Conservation (phyloP, 2,329 filamentous ascomycete species). For the Apiospora arundinis region DNA sequence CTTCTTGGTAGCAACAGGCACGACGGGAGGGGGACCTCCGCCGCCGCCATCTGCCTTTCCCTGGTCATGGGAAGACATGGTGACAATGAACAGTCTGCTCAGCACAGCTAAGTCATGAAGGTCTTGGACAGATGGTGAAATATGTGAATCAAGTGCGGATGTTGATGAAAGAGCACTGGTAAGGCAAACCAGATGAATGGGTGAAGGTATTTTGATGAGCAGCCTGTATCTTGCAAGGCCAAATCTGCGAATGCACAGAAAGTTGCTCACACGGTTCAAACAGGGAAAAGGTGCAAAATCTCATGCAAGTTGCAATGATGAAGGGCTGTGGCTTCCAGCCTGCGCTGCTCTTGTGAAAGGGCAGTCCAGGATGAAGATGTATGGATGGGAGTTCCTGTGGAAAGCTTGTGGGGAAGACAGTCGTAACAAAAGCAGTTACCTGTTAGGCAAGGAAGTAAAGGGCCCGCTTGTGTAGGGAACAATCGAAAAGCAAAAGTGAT, state of each 20-base stretch:
- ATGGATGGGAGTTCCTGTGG: background rate
- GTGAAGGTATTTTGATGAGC: background rate
- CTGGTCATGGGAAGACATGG: conserved; percentile 11
- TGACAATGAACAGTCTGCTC: background rate
- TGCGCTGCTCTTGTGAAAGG: background rate
- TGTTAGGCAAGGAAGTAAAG: background rate
- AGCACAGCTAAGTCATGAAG: background rate
- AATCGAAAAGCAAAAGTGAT: background rate
- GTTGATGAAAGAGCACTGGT: background rate
- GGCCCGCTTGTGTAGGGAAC: background rate
- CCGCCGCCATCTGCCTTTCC: background rate
- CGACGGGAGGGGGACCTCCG: background rate
- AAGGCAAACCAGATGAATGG: background rate
- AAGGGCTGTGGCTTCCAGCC: background rate
- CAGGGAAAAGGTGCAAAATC: background rate
- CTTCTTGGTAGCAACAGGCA: background rate
- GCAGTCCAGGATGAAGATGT: background rate
- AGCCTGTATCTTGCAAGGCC: background rate
- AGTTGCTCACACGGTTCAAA: no score
- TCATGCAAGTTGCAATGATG: background rate
- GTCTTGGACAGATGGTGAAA: background rate
- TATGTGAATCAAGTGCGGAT: background rate
- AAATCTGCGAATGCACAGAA: no score
- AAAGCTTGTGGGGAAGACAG: background rate
- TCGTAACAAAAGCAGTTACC: background rate